These are phyloP conservation scores for Coemansia sp. DNA, from an alignment of 192 early-diverging fungal species.

Conservation along the genomic window DNA sequence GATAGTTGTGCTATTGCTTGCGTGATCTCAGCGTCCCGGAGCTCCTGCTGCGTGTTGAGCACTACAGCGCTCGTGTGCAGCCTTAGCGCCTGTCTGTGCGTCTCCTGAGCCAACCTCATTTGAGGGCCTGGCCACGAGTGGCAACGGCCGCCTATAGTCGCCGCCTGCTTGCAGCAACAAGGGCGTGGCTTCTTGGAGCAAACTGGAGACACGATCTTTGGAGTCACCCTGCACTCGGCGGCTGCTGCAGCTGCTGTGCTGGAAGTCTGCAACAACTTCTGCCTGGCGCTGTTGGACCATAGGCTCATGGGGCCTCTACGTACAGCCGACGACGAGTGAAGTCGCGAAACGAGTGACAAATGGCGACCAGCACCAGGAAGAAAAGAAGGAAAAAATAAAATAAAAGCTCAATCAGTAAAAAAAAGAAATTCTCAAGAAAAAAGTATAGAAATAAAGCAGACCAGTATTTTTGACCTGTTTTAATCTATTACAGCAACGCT, in stretches of 20 bases:
- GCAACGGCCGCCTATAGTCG: not conserved
- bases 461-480: conserved; percentile 37
- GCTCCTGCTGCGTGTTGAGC: not conserved
- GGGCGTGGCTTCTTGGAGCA: not conserved
- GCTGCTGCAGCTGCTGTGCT: conserved; percentile 4
- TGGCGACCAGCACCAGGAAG: conserved; percentile 5
- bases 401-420: not conserved
- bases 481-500: conserved; percentile 48
- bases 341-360: not conserved
- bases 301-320: conserved; percentile 2
- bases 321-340: not conserved
- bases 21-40: conserved; percentile 26
- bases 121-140: not conserved
- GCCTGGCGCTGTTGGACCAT: not conserved
- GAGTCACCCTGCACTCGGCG: not conserved
- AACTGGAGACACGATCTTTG: not conserved
- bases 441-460: conserved; percentile 45
- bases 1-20: conserved; percentile 23
- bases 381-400: not conserved
- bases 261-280: not conserved
- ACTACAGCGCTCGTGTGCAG: not conserved
- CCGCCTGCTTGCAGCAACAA: not conserved
- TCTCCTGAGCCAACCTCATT: no score
- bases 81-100: not conserved
- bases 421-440: conserved; percentile 8